phyloP scores from a whole-genome alignment of 257 asterid genomes.

The Primulina huaijiensis region DNA sequence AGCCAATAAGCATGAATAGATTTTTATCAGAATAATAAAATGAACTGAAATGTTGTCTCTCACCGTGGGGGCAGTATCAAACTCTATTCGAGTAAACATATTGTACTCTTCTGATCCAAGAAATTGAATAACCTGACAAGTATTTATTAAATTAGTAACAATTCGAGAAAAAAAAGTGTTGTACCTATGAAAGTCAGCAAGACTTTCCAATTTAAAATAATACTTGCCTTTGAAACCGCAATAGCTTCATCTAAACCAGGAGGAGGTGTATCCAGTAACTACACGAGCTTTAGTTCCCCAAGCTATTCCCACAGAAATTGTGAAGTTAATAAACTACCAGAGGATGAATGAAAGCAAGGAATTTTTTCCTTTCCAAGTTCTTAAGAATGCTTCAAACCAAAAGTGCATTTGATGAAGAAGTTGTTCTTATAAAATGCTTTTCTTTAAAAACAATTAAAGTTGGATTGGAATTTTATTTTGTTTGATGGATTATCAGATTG shows the following conservation, averaged over 20 bases:
- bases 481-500: neutral
- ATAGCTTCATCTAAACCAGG: conserved; percentile 99
- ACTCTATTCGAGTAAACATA: conserved; percentile 93
- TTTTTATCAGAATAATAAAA: conserved; percentile 15
- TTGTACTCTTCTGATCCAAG: conserved; percentile 86
- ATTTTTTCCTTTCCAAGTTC: neutral
- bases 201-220: conserved; percentile 14
- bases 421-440: neutral
- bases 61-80: conserved; percentile 99
- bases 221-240: conserved; percentile 89
- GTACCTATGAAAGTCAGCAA: conserved; percentile 23
- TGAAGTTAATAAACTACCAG: conserved; percentile 10
- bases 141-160: conserved; percentile 32
- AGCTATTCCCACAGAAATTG: conserved; percentile 46
- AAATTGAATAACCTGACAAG: conserved; percentile 87
- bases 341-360: conserved; percentile 13
- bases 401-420: neutral
- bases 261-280: conserved; percentile 98
- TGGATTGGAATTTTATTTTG: too few relatives aligned
- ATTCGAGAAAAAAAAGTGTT: conserved; percentile 2
- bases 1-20: conserved; percentile 28
- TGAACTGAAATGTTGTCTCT: conserved; percentile 31
- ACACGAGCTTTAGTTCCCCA: conserved; percentile 96
- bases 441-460: too few relatives aligned
- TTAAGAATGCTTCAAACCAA: conserved; percentile 4